Base-by-base conservation (phyloP, 2,329 filamentous ascomycete species). In the Penicillium glabrum region DNA sequence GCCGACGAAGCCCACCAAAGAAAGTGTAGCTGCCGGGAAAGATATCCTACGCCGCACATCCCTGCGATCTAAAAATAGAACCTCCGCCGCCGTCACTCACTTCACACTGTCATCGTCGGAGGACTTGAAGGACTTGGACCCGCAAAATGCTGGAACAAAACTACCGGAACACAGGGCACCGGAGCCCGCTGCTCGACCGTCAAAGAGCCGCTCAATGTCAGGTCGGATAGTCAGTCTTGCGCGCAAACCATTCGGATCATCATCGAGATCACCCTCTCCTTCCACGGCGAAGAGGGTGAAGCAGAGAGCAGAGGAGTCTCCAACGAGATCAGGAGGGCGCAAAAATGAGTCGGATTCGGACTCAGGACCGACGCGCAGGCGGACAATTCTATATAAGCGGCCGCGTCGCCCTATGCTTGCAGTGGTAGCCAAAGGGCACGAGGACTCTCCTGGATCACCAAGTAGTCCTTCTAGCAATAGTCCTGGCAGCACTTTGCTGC, bases 141-240 rank as follows among this genome's bases (percentile, higher is more conserved):
- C 62, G 26, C 51, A 66, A 27, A 60, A 67, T 52, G 56, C 53
- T 19, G 56, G 54, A n/a, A 23, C 59, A 26, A 61, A 67, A 54
- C 29, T 62, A 47, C 67, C 67, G 14, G 64, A 70, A 61, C 71
- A 67, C 43, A 67, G 62, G 54, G 59, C 68, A 9, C 68, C 67
- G 4, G 71, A 68, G 53, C 66, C 69, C 4, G 63, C 71, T 41
- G 65, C 68, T 64, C 69, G 72, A 57, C 66, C 75, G 58, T 69
- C 73, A 53, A 80, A 79, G 67, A 65, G 73, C 45, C 79, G 77
- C 51, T 77, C 77, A 11, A 76, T 82, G 60, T 79, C 81, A n/a
- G 79, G 77, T 31, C 77, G 80, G 24, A 73, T 83, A 61, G 78
- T 77, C 47, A 80, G 72, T 46, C 72, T 84, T 52, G 79, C 80